Base-by-base conservation (phyloP, 164 flowering plant genomes). In the Tinospora cordifolia region DNA sequence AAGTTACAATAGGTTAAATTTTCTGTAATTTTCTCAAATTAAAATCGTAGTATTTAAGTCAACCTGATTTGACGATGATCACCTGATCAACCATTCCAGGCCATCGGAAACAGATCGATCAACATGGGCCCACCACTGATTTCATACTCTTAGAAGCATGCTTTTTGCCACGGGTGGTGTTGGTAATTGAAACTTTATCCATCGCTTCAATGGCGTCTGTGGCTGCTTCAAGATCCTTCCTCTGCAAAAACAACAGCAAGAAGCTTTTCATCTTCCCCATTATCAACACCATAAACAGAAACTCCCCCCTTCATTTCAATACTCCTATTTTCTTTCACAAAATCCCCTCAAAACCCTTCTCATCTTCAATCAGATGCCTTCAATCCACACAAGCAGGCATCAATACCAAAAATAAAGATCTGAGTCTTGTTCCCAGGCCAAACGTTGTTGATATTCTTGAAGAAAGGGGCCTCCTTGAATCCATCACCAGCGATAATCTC, bases 381-480 rank as follows among this genome's bases (percentile, higher is more conserved):
- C 69, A 66, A 44, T 66, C 69, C 36, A 25, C 69, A 13, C 58
- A 66, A 14, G 14, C 22, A 41, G 10, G 36, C 17, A 36, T 66
- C n/a, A n/a, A 66, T 21, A 24, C 57, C n/a, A 10, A 46, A 46
- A 66, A 66, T 66, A 36, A 66, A 66, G 36, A 66, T 22, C 11
- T 41, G 69, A 58, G 69, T 66, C 9, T 44, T 44, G 57, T 19
- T 66, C 19, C 24, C 34, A 41, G 57, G 25, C 57, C 57, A 39
- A 68, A 68, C 34, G 70, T 68, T 12, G 62, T 68, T 3, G 22
- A 49, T 30, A 49, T 68, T 49, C 60, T 68, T 19, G 70, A 68
- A 51, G 70, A 68, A 68, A 68, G 70, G 38, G 60, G 70, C 9
- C 62, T 68, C 22, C 62, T 68, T 49, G 62, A 68, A 68, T 68